These are phyloP conservation scores for Schizochytrium sp. DNA, from an alignment of 108 stramenopile genomes.

Conservation along the genomic window DNA sequence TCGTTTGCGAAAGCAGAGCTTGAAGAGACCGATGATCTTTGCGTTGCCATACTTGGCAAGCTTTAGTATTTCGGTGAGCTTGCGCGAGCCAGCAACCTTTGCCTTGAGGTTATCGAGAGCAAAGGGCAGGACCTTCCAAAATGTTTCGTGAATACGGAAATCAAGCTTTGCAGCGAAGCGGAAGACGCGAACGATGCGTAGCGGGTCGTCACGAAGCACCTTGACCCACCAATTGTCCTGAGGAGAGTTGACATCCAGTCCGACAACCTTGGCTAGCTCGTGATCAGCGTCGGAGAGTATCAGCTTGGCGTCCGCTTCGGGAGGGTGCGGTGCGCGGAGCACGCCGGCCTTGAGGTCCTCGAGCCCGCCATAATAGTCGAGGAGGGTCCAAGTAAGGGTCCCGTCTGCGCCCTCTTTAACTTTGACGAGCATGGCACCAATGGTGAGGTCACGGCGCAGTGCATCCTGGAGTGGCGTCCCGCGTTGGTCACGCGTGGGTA, in stretches of 20 bases:
- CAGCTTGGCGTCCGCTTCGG: neutral
- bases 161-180: constrained; percentile 14
- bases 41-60: neutral
- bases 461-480: neutral
- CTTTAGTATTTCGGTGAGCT: constrained; percentile 10
- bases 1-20: neutral
- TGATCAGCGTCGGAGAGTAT: neutral
- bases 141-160: neutral
- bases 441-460: constrained; percentile 12
- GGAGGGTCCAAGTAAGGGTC: neutral
- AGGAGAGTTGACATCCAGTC: neutral
- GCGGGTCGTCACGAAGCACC: constrained; percentile 2
- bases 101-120: neutral
- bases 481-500: constrained; percentile 4
- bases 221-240: neutral
- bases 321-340: constrained; percentile 7
- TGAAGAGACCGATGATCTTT: neutral
- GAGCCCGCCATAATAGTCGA: constrained; percentile 16
- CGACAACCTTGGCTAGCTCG: neutral
- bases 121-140: constrained; percentile 11
- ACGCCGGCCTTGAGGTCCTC: neutral
- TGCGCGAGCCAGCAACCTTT: neutral
- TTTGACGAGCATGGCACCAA: neutral
- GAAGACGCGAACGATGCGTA: neutral
- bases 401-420: neutral